Base-by-base conservation (phyloP, 2,329 filamentous ascomycete genomes). In the Talaromyces sp. region DNA sequence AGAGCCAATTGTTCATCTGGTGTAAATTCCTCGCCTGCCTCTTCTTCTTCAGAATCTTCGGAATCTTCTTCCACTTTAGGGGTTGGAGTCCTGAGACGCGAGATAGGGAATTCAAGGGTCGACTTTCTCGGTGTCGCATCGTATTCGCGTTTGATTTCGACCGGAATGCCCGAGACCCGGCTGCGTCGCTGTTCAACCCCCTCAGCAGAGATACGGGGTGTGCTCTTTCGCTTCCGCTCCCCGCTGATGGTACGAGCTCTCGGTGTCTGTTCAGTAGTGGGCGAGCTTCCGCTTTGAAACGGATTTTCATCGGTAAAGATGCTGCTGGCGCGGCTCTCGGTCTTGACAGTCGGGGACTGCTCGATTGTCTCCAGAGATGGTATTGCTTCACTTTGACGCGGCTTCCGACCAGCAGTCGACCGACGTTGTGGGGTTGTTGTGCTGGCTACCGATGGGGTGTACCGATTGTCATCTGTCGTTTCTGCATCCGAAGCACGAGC, bases 251-350 rank as follows among this genome's bases (percentile, higher is more conserved):
- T 68, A 30, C 70, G 66, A 13, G 69, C 63, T 77, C 25, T 83
- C 77, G 30, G 80, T 79, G 62, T 64, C 22, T 72, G 80, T 30
- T 81, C 75, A 1, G 78, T 72, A 6, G 83, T 75, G 1, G 91
- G 88, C 10, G 91, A 89, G 73, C 88, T 90, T 47, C 92, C 89
- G 71, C 90, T 91, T 73, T 98, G 93, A 72, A 98, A 98, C 0
- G 93, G 93, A 70, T 98, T 98, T 59, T 97, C 92, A 67, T 88
- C 84, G 1, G 89, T 92, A 75, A 98, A 98, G 33, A 90, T 88
- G 69, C 83, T 89, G 36, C 84, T 83, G 7, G 83, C 81, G 44
- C 70, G 72, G 8, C 70, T 73, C 51, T 81, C 77, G 10, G 77
- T 69, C 64, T 82, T 84, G 19, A 78, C 65, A 19, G 67, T 72